A percentile compares a stretch with the other conserved stretches of the same genome.
Evolutionary conservation across 2,329 filamentous ascomycete genomes (phyloP).

Genomic region (Dendrostoma leiphaemia): DNA sequence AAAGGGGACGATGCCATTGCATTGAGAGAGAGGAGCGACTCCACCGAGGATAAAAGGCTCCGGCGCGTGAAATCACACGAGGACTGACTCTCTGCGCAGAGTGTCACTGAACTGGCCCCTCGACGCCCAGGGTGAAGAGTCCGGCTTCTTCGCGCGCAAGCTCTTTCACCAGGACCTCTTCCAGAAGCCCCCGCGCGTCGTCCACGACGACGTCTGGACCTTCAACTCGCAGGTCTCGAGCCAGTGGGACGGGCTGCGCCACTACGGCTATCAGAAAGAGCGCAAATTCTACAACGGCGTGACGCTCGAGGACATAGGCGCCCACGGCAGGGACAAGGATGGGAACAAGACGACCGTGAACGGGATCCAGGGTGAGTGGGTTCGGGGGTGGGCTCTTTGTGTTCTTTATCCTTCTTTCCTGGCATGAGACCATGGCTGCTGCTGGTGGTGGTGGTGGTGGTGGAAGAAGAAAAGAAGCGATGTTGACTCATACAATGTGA

Average conservation of each 20-base stretch:
- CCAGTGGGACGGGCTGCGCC: slow-evolving; percentile 57
- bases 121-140: slow-evolving; percentile 47
- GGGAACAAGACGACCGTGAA: slow-evolving; percentile 34
- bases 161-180: slow-evolving; percentile 53
- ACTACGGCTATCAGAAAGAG: slow-evolving; percentile 49
- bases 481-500: not conserved
- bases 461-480: not conserved
- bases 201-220: slow-evolving; percentile 60
- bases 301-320: slow-evolving; percentile 29
- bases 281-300: slow-evolving; percentile 33
- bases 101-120: slow-evolving; percentile 62
- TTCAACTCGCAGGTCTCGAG: slow-evolving; percentile 58
- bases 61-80: not conserved
- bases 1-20: no score
- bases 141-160: slow-evolving; percentile 53
- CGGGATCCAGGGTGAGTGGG: slow-evolving; percentile 35
- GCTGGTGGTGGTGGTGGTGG: no score
- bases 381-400: not conserved
- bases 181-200: slow-evolving; percentile 46
- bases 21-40: no score
- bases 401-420: not conserved
- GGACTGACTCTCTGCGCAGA: slow-evolving; percentile 26
- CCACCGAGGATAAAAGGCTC: no score
- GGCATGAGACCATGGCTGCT: not conserved
- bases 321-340: slow-evolving; percentile 12